Conservation (phyloP, 2,329 filamentous ascomycete genomes). For the Acrocalymma vagum region DNA sequence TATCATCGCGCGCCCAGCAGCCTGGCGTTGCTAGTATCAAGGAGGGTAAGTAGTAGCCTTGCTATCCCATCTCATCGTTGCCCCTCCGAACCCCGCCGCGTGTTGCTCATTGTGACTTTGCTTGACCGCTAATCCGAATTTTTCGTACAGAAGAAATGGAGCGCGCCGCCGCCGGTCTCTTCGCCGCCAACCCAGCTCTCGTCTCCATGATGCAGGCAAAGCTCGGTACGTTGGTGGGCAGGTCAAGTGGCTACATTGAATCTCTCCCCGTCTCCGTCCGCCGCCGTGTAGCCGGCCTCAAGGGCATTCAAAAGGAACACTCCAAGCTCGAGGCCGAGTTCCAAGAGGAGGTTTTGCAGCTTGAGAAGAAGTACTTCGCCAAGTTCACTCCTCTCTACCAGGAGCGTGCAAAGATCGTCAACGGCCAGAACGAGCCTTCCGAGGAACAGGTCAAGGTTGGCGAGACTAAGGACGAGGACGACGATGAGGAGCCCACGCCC, state of each 20-base stretch:
- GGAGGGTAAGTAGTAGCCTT: conserved; percentile 73
- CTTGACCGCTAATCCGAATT: conserved; percentile 49
- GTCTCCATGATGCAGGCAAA: conserved; percentile 98
- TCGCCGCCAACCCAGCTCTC: conserved; percentile 93
- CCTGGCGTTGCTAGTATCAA: conserved; percentile 94
- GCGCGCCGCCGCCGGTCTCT: conserved; percentile 87
- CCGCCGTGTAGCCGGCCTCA: conserved; percentile 91
- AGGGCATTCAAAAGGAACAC: conserved; percentile 98
- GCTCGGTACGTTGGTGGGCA: conserved; percentile 89
- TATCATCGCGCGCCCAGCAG: conserved; percentile 96
- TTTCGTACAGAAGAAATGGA: conserved; percentile 81
- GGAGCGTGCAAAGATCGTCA: conserved; percentile 92
- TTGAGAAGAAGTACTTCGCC: conserved; percentile 99
- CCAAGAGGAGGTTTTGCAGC: conserved; percentile 95
- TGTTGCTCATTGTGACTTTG: conserved; percentile 23
- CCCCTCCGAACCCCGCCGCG: conserved; percentile 44
- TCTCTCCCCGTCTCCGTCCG: conserved; percentile 89
- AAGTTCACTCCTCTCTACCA: conserved; percentile 98
- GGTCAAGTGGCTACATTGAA: conserved; percentile 97
- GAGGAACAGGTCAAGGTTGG: conserved; percentile 88
- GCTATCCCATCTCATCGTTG: conserved; percentile 16
- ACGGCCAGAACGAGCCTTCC: conserved; percentile 84
- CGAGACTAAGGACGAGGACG: conserved; percentile 79
- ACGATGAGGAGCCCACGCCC: conserved; percentile 63
- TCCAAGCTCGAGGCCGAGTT: conserved; percentile 98